Evolutionary conservation across 352 stramenopile species (phyloP).

Genomic region (Lagenidium giganteum): DNA sequence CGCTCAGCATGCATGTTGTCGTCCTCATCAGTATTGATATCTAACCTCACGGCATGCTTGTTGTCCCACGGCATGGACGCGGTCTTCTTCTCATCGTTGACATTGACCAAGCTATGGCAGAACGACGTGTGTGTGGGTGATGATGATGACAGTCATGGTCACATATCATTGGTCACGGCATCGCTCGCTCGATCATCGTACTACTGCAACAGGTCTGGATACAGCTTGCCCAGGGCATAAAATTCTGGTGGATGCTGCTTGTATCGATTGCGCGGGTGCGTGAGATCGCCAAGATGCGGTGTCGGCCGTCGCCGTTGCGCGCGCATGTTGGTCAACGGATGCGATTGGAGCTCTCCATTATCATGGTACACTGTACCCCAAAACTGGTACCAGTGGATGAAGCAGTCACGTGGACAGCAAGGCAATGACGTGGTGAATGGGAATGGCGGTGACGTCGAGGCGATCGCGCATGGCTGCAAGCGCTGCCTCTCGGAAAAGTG

Average conservation of each 20-base stretch:
- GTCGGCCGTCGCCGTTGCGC: conserved; percentile 48
- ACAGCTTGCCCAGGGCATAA: conserved; percentile 56
- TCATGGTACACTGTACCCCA: too few species aligned
- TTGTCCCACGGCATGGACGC: conserved; percentile 71
- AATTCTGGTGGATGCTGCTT: conserved; percentile 64
- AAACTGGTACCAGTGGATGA: neutral
- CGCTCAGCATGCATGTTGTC: too few species aligned
- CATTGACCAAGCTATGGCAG: conserved; percentile 67
- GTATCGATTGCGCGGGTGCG: conserved; percentile 79
- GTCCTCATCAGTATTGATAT: conserved; percentile 29
- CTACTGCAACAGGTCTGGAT: conserved; percentile 59
- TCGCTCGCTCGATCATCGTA: too few species aligned
- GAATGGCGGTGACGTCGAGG: conserved; percentile 34
- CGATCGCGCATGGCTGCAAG: conserved; percentile 68
- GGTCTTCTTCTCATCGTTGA: conserved; percentile 48
- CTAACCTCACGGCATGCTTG: conserved; percentile 65
- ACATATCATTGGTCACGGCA: too few species aligned
- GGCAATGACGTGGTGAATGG: conserved; percentile 30
- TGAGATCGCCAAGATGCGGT: conserved; percentile 47
- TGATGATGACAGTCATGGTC: too few species aligned
- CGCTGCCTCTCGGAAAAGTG: conserved; percentile 70
- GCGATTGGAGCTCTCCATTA: neutral
- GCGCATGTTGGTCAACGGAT: conserved; percentile 25
- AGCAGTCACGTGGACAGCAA: too few species aligned
- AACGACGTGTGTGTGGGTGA: too few species aligned